phyloP scores from a whole-genome alignment of 2,329 filamentous ascomycete species.

The Gaeumannomyces tritici region DNA sequence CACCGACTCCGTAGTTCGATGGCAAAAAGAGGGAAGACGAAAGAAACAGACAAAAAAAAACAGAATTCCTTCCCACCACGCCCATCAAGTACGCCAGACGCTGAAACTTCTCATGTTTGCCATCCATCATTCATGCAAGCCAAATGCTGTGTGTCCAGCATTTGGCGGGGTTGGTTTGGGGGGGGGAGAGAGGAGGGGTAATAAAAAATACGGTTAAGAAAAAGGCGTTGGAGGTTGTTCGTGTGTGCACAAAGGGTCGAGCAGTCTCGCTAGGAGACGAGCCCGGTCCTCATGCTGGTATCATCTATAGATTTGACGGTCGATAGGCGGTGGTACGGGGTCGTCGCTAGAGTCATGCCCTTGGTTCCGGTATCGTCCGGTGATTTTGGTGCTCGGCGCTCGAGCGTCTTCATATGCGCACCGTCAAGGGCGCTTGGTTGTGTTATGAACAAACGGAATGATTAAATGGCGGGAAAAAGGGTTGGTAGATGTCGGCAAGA shows the following conservation, averaged over 20 bases:
- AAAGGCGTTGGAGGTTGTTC: not conserved
- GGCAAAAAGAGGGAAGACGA: not conserved
- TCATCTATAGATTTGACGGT: not conserved
- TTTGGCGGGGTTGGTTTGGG: not conserved
- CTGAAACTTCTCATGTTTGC: slow-evolving; percentile 1
- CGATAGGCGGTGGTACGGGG: not conserved
- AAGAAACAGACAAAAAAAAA: not conserved
- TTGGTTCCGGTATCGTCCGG: not conserved
- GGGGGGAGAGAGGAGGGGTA: not conserved
- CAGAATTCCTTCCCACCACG: not conserved
- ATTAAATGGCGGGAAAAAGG: not conserved
- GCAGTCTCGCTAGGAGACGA: not conserved
- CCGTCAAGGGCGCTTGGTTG: not conserved
- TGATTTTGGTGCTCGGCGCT: not conserved
- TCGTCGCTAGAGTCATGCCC: not conserved
- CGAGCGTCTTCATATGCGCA: not conserved
- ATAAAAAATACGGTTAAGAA: not conserved
- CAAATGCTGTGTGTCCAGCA: not conserved
- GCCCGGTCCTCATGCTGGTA: not conserved
- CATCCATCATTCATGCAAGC: slow-evolving; percentile 3
- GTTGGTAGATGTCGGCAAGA: not conserved
- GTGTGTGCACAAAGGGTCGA: not conserved
- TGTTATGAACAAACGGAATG: not conserved
- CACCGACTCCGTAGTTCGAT: not conserved
- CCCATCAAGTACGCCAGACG: slow-evolving; percentile 2